phyloP scores from a whole-genome alignment of 225 moss, liverwort and hornwort species.

The Pseudisothecium myosuroides region DNA sequence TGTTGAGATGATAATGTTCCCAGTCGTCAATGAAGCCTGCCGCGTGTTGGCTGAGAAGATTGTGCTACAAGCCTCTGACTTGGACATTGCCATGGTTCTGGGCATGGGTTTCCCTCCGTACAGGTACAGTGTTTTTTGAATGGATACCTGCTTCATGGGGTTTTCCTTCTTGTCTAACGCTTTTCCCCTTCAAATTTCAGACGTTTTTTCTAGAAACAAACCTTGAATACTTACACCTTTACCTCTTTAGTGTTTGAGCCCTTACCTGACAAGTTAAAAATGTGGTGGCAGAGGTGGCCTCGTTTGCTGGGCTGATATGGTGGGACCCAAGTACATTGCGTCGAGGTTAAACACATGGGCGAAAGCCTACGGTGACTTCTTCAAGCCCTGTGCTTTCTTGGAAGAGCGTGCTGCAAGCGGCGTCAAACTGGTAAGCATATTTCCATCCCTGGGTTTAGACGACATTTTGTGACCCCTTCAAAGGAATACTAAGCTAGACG shows the following conservation, averaged over 20 bases:
- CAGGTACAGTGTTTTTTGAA: conserved; percentile 26
- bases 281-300: conserved; percentile 72
- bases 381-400: conserved; percentile 82
- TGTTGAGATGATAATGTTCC: conserved; percentile 94
- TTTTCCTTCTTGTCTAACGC: not conserved
- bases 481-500: not conserved
- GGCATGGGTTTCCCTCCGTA: conserved; percentile 99
- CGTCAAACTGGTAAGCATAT: conserved; percentile 46
- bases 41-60: conserved; percentile 85
- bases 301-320: conserved; percentile 83
- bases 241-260: not conserved
- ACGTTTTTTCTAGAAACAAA: not conserved
- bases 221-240: not conserved
- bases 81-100: conserved; percentile 86
- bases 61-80: conserved; percentile 68
- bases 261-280: not conserved
- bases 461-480: not conserved
- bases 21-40: conserved; percentile 90
- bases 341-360: conserved; percentile 70
- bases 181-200: not conserved
- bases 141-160: not conserved
- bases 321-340: conserved; percentile 74
- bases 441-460: not conserved
- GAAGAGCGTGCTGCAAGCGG: conserved; percentile 79
- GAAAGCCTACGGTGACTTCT: conserved; percentile 57